Conservation (phyloP, 1,284 basidiomycete genomes). For the Ganoderma lucidum region DNA sequence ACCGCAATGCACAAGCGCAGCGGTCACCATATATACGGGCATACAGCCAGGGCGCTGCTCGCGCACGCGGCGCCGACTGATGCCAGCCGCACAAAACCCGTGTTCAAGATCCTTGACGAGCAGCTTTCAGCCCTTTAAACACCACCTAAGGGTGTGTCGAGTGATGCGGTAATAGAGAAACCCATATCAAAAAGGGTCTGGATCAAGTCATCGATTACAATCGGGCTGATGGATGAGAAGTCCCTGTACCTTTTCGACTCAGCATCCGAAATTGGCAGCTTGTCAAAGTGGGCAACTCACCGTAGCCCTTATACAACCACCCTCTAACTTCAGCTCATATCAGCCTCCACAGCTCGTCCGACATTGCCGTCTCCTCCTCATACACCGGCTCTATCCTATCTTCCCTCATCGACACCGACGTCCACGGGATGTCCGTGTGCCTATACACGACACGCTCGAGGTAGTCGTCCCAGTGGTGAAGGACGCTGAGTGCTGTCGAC, state of each 20-base stretch:
- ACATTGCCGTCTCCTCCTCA: constrained; percentile 5
- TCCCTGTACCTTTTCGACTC: neutral
- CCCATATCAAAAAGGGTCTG: neutral
- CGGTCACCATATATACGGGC: neutral
- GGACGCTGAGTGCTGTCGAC: constrained; percentile 9
- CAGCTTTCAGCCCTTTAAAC: neutral
- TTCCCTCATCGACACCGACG: constrained; percentile 6
- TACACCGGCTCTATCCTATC: neutral
- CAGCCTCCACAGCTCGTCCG: constrained; percentile 15
- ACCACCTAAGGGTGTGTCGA: neutral
- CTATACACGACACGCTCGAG: constrained; percentile 16
- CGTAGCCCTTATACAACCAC: neutral
- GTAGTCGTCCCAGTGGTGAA: constrained; percentile 7
- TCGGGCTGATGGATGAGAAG: neutral
- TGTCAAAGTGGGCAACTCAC: neutral
- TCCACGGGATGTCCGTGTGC: constrained; percentile 16
- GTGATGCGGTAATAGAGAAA: neutral
- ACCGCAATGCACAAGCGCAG: neutral
- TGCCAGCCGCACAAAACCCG: neutral
- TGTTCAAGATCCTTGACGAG: neutral
- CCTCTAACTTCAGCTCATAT: neutral
- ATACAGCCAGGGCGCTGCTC: neutral
- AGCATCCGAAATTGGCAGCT: neutral
- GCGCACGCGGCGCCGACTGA: neutral
- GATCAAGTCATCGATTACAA: neutral